A percentile compares a stretch with the other conserved stretches of the same genome.
phyloP scores from a whole-genome alignment of 805 yeast species.

The Wickerhamomyces bisporus region DNA sequence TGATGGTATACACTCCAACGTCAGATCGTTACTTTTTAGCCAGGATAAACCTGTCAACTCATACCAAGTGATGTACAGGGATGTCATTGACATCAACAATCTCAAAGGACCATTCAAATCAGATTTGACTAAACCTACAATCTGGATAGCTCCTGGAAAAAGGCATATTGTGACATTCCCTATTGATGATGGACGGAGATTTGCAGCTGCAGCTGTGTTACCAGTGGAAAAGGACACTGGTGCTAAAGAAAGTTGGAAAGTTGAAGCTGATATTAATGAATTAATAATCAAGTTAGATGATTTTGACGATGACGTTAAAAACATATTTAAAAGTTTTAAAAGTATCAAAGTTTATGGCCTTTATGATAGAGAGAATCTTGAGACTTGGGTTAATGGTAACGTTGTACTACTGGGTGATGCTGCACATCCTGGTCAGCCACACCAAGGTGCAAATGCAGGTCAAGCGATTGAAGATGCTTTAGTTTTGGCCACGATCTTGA shows the following conservation, averaged over 20 bases:
- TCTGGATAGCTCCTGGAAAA: background rate
- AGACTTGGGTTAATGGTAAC: background rate
- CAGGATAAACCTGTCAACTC: background rate
- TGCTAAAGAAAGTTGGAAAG: background rate
- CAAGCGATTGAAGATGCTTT: background rate
- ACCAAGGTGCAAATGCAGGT: background rate
- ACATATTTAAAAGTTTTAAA: constrained; percentile 2
- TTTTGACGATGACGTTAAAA: constrained; percentile 1
- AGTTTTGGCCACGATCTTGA: background rate
- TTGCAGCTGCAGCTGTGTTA: background rate
- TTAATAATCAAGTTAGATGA: background rate
- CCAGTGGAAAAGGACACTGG: background rate
- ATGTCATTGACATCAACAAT: background rate
- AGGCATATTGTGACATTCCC: background rate
- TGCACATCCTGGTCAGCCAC: background rate
- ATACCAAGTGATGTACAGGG: background rate
- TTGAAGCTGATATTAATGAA: background rate
- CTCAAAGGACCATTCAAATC: background rate
- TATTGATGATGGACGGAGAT: background rate
- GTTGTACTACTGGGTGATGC: background rate
- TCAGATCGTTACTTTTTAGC: background rate
- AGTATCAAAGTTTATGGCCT: background rate
- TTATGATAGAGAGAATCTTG: background rate
- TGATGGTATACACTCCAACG: background rate
- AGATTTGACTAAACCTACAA: background rate